Percentiles rank a stretch among this genome's conserved stretches.
Conservation (phyloP, 306 rosid species). For the Ammopiptanthus mongolicus region DNA sequence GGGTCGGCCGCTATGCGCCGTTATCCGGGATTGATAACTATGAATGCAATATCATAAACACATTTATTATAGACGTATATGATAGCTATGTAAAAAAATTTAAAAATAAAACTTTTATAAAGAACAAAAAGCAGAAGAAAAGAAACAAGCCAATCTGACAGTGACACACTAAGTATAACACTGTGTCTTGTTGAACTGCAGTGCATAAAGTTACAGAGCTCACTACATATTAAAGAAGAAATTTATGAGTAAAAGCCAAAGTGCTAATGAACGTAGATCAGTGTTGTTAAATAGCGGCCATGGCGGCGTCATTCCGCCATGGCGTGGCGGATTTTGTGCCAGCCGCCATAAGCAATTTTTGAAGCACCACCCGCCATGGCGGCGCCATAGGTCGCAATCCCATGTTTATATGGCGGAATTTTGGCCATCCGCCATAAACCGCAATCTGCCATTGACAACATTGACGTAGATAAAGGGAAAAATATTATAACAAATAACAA, state of each 20-base stretch:
- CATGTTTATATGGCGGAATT: no score
- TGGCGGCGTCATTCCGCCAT: no score
- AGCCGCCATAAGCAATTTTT: no score
- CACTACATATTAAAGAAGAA: neutral
- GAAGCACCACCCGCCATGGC: no score
- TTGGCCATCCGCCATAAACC: no score
- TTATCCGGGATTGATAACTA: no score
- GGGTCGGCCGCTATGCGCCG: no score
- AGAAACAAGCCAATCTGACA: slow-evolving; percentile 1
- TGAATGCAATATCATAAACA: neutral
- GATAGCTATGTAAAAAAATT: neutral
- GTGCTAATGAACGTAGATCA: neutral
- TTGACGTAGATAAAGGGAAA: neutral
- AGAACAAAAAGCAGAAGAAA: neutral
- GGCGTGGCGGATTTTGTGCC: no score
- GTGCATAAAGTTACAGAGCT: neutral
- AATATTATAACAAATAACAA: neutral
- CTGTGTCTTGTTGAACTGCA: neutral
- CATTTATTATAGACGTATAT: neutral
- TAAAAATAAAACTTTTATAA: neutral
- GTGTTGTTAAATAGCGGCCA: no score
- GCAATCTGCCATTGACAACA: no score
- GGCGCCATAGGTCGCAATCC: no score
- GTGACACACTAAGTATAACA: neutral
- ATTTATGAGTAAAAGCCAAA: neutral